Base-by-base conservation (phyloP, 352 stramenopile genomes). In the Phytophthora syringae region DNA sequence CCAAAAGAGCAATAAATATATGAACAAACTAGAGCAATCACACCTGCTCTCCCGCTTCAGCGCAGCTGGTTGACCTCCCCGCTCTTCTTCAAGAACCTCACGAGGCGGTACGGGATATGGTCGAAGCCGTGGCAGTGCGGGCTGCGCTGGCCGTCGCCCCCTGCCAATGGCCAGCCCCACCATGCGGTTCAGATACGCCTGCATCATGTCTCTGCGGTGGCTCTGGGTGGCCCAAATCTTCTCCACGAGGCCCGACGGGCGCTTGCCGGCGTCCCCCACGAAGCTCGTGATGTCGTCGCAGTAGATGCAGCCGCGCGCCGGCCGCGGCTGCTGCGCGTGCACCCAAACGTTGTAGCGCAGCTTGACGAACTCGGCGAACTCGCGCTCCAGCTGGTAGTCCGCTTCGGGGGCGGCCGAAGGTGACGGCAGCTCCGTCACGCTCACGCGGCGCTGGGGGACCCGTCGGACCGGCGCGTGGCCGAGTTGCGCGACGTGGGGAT, bases 301-400 rank as follows among this genome's bases (percentile, higher is more conserved):
- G 60, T 75, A 78, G 47, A 71, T 72, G 52, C 70, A 78, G 40
- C 70, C 70, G 16, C 52, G 61, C 40, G 60, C 15, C 42, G 64
- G 62, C 21, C 62, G 52, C 50, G 77, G 64, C 61, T 67, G 47
- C 61, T 82, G 68, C 53, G 74, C 63, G 63, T 86, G 54, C 57
- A 79, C 52, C 60, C 77, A 57, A 47, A 80, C 60, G 55, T 81
- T 65, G 63, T 79, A 58, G 52, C 71, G 77, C 37, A 86, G 64
- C 69, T 72, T 73, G 28, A 76, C 60, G 24, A 86, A 71, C 47
- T 86, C 72, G 43, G 50, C 11, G 30, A 80, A 74, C 44, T 67
- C 68, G 34, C 70, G 67, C 51, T 84, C 68, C 13, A 83, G 44
- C 30, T 72, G 42, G 58, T 80, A 83, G 64, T 79, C 77, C 6